Evolutionary conservation across 2,329 filamentous ascomycete genomes (phyloP).

Genomic region (Pseudopithomyces maydicus): DNA sequence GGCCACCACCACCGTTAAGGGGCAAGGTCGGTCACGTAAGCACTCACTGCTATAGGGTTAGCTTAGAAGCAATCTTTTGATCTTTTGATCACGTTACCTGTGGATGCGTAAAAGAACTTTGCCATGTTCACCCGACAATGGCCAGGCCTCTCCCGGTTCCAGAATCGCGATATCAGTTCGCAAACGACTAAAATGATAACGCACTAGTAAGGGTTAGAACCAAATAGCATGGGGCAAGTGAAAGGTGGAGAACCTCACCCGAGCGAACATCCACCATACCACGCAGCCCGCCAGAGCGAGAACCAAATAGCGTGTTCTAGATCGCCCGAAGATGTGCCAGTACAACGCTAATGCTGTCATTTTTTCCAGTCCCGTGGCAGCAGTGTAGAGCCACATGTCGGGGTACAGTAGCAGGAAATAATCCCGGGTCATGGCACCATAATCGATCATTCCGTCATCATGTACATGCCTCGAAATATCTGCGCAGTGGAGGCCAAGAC

Average conservation of each 20-base stretch:
- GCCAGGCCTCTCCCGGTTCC: background rate
- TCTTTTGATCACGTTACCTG: background rate
- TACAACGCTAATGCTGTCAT: conserved; percentile 5
- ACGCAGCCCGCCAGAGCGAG: conserved; percentile 3
- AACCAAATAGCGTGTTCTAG: background rate
- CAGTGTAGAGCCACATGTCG: conserved; percentile 12
- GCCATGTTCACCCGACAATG: background rate
- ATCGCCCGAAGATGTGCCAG: conserved; percentile 4
- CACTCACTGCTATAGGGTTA: background rate
- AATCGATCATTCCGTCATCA: background rate
- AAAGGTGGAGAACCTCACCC: background rate
- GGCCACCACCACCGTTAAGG: background rate
- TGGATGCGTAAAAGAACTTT: conserved; percentile 1
- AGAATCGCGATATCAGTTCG: background rate
- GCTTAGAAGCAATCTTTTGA: background rate
- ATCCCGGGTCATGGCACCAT: background rate
- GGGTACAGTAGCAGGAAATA: conserved; percentile 4
- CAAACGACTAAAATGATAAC: background rate
- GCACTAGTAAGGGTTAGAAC: background rate
- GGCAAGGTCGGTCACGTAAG: background rate
- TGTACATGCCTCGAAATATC: background rate
- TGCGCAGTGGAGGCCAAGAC: background rate
- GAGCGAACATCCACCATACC: conserved; percentile 4
- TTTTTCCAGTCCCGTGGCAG: conserved; percentile 5
- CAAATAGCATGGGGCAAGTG: background rate